Evolutionary conservation across 768 basidiomycete genomes (phyloP), one percentile per base, ranked within the genome.

Genomic region (Pleurotus cornucopiae): DNA sequence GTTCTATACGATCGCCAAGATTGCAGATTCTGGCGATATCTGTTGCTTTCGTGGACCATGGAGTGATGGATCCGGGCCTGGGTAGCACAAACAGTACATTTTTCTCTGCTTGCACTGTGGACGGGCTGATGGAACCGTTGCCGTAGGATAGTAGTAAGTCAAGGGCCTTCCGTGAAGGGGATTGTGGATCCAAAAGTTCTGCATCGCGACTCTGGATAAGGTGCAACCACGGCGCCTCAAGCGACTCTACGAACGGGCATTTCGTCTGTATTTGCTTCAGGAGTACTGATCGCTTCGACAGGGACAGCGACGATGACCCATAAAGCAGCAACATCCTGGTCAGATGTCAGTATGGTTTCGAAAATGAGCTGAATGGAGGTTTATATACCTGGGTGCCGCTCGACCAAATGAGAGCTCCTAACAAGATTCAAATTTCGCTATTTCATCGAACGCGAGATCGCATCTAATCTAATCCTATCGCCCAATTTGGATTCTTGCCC

Each of bases 41-140:
- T 0, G 96, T 98, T 2, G 97, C 96, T 73, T 99, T 99, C 71
- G 91, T 96, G 4, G 96, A 98, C 97, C 97, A 99, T 2, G 97
- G 95, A 3, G 96, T 98, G 64, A 98, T 88, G 3, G 95, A 94
- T 3, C 96, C 95, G 6, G 84, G 79, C 57, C 95, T 76, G 9
- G 95, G 95, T 5, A 89, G 73, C 40, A 97, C 84, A 67, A 84
- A 96, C 41, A 85, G 71, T 9, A 85, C 73, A 48, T 82, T 61
- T 7, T 66, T 66, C 14, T 66, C 64, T 12, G 48, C n/a, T 5
- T 13, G 9, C 49, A 75, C 63, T n/a, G 74, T 65, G 23, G 69
- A 64, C 18, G 67, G 60, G 9, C 67, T 59, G 0, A 86, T 85
- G 5, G 63, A 71, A 67, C 90, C 77, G 66, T 95, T 91, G 5